phyloP scores from a whole-genome alignment of 495 filamentous ascomycete genomes.

The Hypomontagnella monticulosa region DNA sequence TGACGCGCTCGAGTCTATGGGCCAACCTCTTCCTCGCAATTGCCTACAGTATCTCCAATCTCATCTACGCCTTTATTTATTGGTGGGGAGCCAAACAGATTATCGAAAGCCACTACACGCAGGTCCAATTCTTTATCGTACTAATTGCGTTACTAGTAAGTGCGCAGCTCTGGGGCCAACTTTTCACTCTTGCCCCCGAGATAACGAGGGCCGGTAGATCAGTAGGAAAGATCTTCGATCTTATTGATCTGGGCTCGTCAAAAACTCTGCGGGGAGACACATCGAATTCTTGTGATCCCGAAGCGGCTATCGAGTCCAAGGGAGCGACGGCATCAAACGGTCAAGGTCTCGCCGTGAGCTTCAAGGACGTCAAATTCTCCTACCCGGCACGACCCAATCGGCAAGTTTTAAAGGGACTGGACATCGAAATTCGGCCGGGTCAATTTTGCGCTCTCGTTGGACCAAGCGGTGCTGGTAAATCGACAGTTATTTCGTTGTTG shows the following conservation, averaged over 20 bases:
- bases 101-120: constrained; percentile 63
- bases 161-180: constrained; percentile 71
- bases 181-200: constrained; percentile 71
- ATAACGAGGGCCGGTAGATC: constrained; percentile 65
- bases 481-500: constrained; percentile 67
- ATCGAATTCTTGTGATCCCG: constrained; percentile 28
- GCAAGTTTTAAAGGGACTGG: constrained; percentile 62
- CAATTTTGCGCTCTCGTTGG: constrained; percentile 70
- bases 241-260: constrained; percentile 57
- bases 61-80: constrained; percentile 72
- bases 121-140: constrained; percentile 73
- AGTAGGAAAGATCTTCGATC: constrained; percentile 56
- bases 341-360: constrained; percentile 57
- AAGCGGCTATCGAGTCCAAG: constrained; percentile 39
- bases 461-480: constrained; percentile 69
- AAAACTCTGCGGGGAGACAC: constrained; percentile 28
- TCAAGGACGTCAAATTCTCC: constrained; percentile 64
- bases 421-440: constrained; percentile 63
- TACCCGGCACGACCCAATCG: constrained; percentile 68
- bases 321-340: constrained; percentile 23
- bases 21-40: constrained; percentile 64
- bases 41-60: constrained; percentile 61
- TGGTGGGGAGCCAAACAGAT: constrained; percentile 73
- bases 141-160: constrained; percentile 69
- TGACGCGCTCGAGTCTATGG: constrained; percentile 56